Evolutionary conservation across 352 stramenopile genomes (phyloP).

Genomic region (Salisapilia sapeloensis): DNA sequence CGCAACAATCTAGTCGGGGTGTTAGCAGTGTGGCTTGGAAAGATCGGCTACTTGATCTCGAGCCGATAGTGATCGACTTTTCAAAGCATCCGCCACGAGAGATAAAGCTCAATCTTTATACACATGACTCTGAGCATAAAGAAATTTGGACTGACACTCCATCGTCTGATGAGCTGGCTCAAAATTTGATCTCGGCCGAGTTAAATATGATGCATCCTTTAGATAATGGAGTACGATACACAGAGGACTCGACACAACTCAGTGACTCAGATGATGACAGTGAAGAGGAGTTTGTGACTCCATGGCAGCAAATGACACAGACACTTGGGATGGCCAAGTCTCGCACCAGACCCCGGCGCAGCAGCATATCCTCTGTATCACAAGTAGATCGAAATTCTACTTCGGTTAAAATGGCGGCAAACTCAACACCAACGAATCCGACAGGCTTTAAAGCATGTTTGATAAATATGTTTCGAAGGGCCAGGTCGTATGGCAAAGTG

Average conservation of each 20-base stretch:
- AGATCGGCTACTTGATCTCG: constrained; percentile 4
- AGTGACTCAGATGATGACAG: constrained; percentile 65
- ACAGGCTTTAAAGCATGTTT: no score
- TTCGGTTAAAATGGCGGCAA: no score
- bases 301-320: constrained; percentile 75
- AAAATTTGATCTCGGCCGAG: constrained; percentile 12
- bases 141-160: constrained; percentile 6
- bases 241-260: constrained; percentile 70
- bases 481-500: no score
- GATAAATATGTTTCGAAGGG: no score
- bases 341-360: constrained; percentile 17
- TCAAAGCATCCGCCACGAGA: constrained; percentile 17
- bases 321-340: constrained; percentile 61
- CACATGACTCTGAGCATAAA: neutral
- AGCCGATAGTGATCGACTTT: constrained; percentile 28
- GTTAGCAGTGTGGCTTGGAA: no score
- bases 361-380: constrained; percentile 44
- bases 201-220: constrained; percentile 39
- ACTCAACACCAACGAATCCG: no score
- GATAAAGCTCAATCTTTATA: constrained; percentile 5
- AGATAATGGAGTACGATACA: constrained; percentile 55
- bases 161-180: constrained; percentile 8
- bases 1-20: no score
- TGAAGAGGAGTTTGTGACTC: constrained; percentile 67
- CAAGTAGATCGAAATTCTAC: constrained; percentile 37